Evolutionary conservation across 2,329 filamentous ascomycete species (phyloP).

Genomic region (Raffaelea ambrosiae): DNA sequence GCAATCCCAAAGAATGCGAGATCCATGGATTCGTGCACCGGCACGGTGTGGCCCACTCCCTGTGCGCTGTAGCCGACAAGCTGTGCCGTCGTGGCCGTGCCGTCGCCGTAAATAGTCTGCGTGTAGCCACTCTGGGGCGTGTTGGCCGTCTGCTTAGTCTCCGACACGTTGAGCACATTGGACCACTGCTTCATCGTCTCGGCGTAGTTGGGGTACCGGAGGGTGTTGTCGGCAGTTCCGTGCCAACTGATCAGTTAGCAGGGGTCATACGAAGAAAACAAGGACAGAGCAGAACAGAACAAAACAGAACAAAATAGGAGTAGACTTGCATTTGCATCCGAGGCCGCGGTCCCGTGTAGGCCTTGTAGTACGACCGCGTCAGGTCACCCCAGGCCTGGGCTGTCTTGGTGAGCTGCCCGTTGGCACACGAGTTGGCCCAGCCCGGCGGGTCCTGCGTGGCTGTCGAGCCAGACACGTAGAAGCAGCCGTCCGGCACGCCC

Average conservation of each 20-base stretch:
- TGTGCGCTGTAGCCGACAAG: slow-evolving; percentile 19
- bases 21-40: slow-evolving; percentile 18
- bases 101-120: slow-evolving; percentile 26
- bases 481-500: slow-evolving; percentile 49
- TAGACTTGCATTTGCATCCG: slow-evolving; percentile 28
- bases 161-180: slow-evolving; percentile 30
- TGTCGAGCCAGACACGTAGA: slow-evolving; percentile 29
- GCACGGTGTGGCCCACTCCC: slow-evolving; percentile 21
- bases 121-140: slow-evolving; percentile 26
- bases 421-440: slow-evolving; percentile 48
- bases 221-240: slow-evolving; percentile 27
- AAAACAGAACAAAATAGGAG: no score
- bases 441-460: slow-evolving; percentile 26
- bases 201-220: slow-evolving; percentile 27
- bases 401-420: slow-evolving; percentile 35
- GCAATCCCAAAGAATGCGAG: slow-evolving; percentile 18
- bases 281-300: no score
- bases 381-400: slow-evolving; percentile 31
- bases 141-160: slow-evolving; percentile 20
- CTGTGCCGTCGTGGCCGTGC: slow-evolving; percentile 17
- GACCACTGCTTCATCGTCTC: slow-evolving; percentile 38
- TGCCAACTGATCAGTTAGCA: slow-evolving; percentile 21
- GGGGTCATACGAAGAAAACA: no score
- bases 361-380: slow-evolving; percentile 38
- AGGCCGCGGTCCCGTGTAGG: slow-evolving; percentile 34